Evolutionary conservation across 2,329 filamentous ascomycete genomes (phyloP).

Genomic region (Nemania sp.): DNA sequence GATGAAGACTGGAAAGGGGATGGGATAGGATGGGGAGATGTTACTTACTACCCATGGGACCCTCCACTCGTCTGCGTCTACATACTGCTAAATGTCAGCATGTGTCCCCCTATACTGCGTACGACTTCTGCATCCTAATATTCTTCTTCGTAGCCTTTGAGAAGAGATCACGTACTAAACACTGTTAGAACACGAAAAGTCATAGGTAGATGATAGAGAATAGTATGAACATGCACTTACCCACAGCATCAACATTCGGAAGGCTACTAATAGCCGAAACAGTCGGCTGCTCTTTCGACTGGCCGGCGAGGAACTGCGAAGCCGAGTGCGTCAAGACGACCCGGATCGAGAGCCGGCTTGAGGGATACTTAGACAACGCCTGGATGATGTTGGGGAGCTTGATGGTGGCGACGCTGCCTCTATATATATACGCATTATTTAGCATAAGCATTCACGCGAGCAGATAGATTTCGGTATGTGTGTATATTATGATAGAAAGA

Average conservation of each 20-base stretch:
- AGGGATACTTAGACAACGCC: constrained; percentile 51
- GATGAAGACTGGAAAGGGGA: background rate
- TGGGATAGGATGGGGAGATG: background rate
- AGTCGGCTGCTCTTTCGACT: constrained; percentile 75
- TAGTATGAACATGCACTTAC: constrained; percentile 14
- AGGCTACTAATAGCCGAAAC: constrained; percentile 60
- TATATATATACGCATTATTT: constrained; percentile 27
- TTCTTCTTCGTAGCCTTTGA: background rate
- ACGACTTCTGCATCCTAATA: background rate
- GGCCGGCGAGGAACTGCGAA: constrained; percentile 73
- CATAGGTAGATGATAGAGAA: no score
- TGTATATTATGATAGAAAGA: background rate
- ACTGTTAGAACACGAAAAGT: constrained; percentile 1
- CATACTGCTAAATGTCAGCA: constrained; percentile 50
- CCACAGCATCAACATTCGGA: constrained; percentile 74
- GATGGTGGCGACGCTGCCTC: constrained; percentile 79
- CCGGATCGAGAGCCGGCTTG: constrained; percentile 71
- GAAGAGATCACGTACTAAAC: constrained; percentile 13
- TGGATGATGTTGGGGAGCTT: constrained; percentile 72
- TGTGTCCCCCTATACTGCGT: background rate
- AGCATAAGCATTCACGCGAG: background rate
- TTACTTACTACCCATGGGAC: constrained; percentile 64
- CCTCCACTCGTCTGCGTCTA: constrained; percentile 84
- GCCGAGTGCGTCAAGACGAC: constrained; percentile 78
- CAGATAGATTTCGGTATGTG: no score